phyloP scores from a whole-genome alignment of 352 stramenopile genomes.

The Blastocystis sp. region DNA sequence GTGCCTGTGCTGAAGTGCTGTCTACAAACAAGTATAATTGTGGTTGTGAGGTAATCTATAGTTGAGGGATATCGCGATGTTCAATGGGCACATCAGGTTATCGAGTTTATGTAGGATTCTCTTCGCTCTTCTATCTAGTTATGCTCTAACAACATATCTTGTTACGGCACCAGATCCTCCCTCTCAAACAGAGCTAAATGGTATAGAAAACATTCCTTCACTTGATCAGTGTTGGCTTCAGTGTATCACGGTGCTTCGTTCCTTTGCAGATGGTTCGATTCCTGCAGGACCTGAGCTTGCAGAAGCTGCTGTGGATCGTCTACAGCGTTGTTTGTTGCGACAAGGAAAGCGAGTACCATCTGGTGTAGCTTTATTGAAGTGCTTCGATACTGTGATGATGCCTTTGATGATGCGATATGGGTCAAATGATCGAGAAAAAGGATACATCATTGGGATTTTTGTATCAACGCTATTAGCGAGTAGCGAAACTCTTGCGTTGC shows the following conservation, averaged over 20 bases:
- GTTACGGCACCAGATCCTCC: neutral
- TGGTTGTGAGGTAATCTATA: neutral
- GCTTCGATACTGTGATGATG: constrained; percentile 18
- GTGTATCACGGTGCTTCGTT: neutral
- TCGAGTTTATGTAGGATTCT: constrained; percentile 5
- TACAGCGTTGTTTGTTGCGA: constrained; percentile 37
- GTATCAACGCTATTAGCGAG: neutral
- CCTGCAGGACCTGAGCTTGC: neutral
- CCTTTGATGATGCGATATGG: neutral
- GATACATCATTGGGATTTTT: constrained; percentile 30
- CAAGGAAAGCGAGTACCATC: constrained; percentile 3
- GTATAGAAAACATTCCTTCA: constrained; percentile 32
- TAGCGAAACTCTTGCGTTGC: neutral
- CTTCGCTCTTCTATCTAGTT: neutral
- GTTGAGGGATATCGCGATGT: constrained; percentile 18
- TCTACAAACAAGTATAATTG: neutral
- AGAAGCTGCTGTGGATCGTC: constrained; percentile 25
- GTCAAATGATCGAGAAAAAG: neutral
- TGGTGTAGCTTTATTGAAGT: constrained; percentile 16
- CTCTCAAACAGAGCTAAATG: neutral
- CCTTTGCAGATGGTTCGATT: constrained; percentile 12
- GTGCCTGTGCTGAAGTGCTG: constrained; percentile 25
- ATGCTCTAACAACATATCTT: constrained; percentile 22
- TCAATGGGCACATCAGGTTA: constrained; percentile 30
- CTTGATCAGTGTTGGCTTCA: constrained; percentile 55